A percentile compares a stretch with the other conserved stretches of the same genome.
Evolutionary conservation across 2,329 filamentous ascomycete genomes (phyloP).

Genomic region (Sporothrix pallida): DNA sequence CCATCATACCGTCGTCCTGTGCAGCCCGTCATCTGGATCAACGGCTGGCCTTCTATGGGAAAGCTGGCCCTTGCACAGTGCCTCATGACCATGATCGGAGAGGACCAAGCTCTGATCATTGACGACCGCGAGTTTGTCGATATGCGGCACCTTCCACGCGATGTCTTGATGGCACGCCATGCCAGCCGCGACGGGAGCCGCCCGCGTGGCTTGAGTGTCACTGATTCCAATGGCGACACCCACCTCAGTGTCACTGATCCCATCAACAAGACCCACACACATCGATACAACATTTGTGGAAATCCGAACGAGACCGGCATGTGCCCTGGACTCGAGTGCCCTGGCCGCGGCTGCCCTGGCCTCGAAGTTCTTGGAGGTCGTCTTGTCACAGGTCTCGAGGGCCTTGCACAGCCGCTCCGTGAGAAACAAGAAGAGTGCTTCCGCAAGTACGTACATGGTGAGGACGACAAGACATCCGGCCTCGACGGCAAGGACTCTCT

Average conservation of each 20-base stretch:
- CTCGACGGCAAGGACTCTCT: slow-evolving; percentile 28
- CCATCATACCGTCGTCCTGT: not conserved
- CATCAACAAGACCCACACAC: not conserved
- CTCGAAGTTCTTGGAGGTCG: not conserved
- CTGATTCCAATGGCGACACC: not conserved
- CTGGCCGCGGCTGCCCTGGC: not conserved
- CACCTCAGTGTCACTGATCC: not conserved
- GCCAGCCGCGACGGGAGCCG: slow-evolving; percentile 10
- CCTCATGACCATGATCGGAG: slow-evolving; percentile 43
- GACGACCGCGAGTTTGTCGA: slow-evolving; percentile 36
- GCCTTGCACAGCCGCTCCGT: not conserved
- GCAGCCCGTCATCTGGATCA: slow-evolving; percentile 45
- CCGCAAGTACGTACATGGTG: slow-evolving; percentile 39
- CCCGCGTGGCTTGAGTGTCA: not conserved
- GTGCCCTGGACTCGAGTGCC: not conserved
- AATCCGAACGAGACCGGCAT: not conserved
- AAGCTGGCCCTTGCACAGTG: slow-evolving; percentile 45
- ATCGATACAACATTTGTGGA: slow-evolving; percentile 9
- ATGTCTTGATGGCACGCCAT: slow-evolving; percentile 27
- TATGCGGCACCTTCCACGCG: slow-evolving; percentile 32
- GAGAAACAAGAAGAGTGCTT: slow-evolving; percentile 40
- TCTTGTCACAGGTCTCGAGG: not conserved
- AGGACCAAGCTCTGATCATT: slow-evolving; percentile 43
- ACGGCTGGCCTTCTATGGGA: slow-evolving; percentile 46
- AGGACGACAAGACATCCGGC: slow-evolving; percentile 24